Evolutionary conservation across 2,329 filamentous ascomycete species (phyloP), one percentile per base, ranked within the genome.

Genomic region (Leptographium flavum): DNA sequence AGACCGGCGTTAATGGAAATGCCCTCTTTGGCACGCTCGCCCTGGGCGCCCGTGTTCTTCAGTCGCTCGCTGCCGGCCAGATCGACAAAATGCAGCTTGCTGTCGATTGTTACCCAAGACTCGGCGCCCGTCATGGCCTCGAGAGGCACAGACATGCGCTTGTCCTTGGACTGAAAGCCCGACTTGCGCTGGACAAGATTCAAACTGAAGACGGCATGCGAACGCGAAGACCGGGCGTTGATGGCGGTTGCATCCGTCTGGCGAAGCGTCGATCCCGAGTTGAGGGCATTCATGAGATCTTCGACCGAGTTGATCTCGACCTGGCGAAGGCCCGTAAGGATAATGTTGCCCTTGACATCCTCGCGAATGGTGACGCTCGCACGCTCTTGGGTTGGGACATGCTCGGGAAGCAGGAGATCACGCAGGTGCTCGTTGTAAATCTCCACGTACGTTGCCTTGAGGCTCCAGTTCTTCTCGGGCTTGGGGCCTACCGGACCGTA

Each of bases 51-150:
- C 0, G 92, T 98, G 56, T 98, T 96, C 67, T 98, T 98, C 57
- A 98, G 68, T 54, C 92, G 78, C 66, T 98, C 92, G 60, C 92
- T 96, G 52, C 92, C 92, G 43, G 92, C 92, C 61, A 98, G 68
- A 76, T 98, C 92, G 48, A 98, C 92, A 59, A 98, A 98, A 60
- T 98, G 92, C 42, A 98, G 73, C 64, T 98, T 98, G 76, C 92
- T 98, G 62, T 98, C 92, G 10, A 92, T 83, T 0, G 87, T 95
- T 36, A 96, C 73, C 63, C 76, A 77, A 41, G 73, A 72, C 30
- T 81, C 76, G 17, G 80, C 76, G 22, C 76, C 74, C 3, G 80
- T 76, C 69, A 92, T 76, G 33, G 81, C 76, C 58, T 96, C 92
- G 6, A 90, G 59, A 0, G 90, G 87, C 52, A 93, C 79, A 0